These are phyloP conservation scores for Phaeoacremonium minimum DNA, from an alignment of 2,329 filamentous ascomycete genomes.

Conservation along the genomic window DNA sequence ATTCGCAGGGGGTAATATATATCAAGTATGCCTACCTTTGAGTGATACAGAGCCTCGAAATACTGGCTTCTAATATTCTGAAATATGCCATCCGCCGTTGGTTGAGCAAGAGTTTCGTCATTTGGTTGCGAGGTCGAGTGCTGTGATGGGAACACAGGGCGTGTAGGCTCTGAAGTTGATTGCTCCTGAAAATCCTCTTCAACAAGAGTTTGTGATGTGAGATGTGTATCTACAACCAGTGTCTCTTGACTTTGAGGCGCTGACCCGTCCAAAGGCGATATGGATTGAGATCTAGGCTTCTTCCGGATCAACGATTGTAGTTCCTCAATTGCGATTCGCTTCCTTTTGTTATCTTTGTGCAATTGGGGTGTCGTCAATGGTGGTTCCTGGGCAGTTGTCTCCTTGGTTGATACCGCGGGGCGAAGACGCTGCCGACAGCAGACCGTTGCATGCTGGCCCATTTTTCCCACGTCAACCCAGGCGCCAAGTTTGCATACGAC, in stretches of 20 bases:
- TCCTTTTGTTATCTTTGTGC: conserved; percentile 48
- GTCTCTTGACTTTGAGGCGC: too few relatives aligned
- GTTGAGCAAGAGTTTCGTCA: conserved; percentile 19
- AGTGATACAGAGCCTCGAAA: conserved; percentile 57
- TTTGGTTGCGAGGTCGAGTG: background rate
- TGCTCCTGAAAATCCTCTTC: conserved; percentile 1
- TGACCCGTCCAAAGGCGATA: too few relatives aligned
- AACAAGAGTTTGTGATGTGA: background rate
- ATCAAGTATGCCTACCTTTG: conserved; percentile 49
- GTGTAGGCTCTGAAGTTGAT: background rate
- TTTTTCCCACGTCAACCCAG: conserved; percentile 58
- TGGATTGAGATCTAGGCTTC: conserved; percentile 38
- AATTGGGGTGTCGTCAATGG: conserved; percentile 38
- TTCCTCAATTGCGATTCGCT: conserved; percentile 57
- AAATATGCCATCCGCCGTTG: conserved; percentile 48
- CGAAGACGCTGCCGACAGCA: conserved; percentile 27
- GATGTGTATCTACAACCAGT: too few relatives aligned
- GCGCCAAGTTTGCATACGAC: conserved; percentile 63
- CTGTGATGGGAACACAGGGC: too few relatives aligned
- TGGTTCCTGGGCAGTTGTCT: conserved; percentile 8
- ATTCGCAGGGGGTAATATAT: background rate
- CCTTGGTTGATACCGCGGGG: conserved; percentile 11
- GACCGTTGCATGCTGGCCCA: conserved; percentile 46
- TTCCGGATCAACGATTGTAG: conserved; percentile 58
- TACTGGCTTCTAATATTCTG: conserved; percentile 56